These are phyloP conservation scores for Asclepias syriaca DNA, from an alignment of 257 asterid genomes.

Conservation along the genomic window DNA sequence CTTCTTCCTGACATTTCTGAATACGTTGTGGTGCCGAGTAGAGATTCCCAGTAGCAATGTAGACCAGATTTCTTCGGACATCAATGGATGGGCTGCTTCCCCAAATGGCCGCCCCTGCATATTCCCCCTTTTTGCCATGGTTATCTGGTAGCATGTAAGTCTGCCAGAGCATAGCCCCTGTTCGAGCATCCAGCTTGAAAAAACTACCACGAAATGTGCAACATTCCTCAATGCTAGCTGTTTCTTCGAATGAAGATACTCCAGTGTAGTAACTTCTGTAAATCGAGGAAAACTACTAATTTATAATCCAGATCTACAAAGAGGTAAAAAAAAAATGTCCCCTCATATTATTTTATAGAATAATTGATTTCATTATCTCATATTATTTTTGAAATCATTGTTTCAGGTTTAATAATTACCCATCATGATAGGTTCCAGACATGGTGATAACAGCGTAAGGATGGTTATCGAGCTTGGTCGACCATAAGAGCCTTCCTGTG, in stretches of 20 bases:
- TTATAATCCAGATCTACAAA: too few relatives aligned
- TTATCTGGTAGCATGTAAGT: conserved; percentile 43
- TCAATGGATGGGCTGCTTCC: conserved; percentile 23
- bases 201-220: conserved; percentile 54
- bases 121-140: conserved; percentile 25
- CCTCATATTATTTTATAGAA: too few relatives aligned
- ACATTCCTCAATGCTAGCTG: conserved; percentile 21
- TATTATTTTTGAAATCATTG: too few relatives aligned
- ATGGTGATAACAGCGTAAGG: conserved; percentile 42
- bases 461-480: conserved; percentile 37
- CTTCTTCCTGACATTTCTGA: conserved; percentile 16
- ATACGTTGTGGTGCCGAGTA: conserved; percentile 12
- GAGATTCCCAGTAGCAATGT: conserved; percentile 17
- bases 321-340: too few relatives aligned
- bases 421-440: conserved; percentile 51
- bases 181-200: conserved; percentile 31
- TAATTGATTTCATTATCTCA: too few relatives aligned
- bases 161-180: conserved; percentile 29
- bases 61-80: conserved; percentile 2
- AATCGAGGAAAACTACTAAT: background rate
- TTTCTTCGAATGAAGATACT: conserved; percentile 42
- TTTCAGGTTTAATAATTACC: conserved; percentile 14
- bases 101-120: conserved; percentile 45
- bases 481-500: conserved; percentile 45
- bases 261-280: conserved; percentile 40